Conservation (phyloP, 495 filamentous ascomycete species). For the Podospora comata region DNA sequence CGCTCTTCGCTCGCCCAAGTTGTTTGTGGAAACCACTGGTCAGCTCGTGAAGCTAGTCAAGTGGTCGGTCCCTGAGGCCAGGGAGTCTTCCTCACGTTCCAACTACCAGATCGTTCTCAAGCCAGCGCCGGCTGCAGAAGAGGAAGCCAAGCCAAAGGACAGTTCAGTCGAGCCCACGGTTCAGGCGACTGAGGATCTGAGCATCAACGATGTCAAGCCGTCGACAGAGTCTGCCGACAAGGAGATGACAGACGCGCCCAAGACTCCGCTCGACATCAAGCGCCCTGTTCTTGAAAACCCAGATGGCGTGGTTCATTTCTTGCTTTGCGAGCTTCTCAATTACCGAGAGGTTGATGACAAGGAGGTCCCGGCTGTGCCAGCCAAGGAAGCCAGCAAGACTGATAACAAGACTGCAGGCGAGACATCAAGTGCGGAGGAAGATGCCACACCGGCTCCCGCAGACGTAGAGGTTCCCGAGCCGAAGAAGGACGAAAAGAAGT, state of each 20-base stretch:
- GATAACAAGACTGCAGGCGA: constrained; percentile 30
- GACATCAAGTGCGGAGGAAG: constrained; percentile 15
- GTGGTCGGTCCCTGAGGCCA: constrained; percentile 43
- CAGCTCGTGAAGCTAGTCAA: constrained; percentile 74
- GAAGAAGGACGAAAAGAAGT: constrained; percentile 58
- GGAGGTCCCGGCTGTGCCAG: constrained; percentile 46
- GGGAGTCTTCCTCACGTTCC: constrained; percentile 44
- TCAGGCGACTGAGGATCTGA: constrained; percentile 54
- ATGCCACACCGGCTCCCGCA: constrained; percentile 24
- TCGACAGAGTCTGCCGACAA: constrained; percentile 52
- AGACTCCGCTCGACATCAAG: constrained; percentile 64
- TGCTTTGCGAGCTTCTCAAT: constrained; percentile 88
- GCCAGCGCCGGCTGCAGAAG: constrained; percentile 36
- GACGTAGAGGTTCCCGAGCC: constrained; percentile 28
- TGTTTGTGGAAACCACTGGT: constrained; percentile 88
- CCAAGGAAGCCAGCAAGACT: constrained; percentile 43
- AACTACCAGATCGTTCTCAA: constrained; percentile 28
- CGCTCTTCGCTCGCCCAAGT: constrained; percentile 74
- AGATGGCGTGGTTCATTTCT: constrained; percentile 92
- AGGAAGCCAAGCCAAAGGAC: constrained; percentile 36
- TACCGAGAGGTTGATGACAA: constrained; percentile 90
- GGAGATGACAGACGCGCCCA: constrained; percentile 58
- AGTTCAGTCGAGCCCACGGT: constrained; percentile 41
- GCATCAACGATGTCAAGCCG: constrained; percentile 52
- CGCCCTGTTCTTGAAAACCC: constrained; percentile 85